These are phyloP conservation scores for Trichoderma hamatum DNA, from an alignment of 2,329 filamentous ascomycete genomes.

Conservation along the genomic window DNA sequence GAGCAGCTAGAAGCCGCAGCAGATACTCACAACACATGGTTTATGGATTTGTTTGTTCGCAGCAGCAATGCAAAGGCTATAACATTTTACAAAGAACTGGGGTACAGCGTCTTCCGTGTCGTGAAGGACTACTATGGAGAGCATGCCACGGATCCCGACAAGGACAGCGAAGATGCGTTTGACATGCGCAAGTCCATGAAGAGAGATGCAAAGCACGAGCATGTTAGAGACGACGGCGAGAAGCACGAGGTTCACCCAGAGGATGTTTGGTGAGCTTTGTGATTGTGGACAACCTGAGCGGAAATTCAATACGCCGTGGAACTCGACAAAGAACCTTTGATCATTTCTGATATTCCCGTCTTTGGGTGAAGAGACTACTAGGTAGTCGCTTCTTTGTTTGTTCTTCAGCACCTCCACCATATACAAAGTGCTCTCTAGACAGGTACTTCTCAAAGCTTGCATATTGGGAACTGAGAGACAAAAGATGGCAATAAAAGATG, in stretches of 20 bases:
- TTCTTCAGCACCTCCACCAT: background rate
- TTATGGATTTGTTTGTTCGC: slow-evolving; percentile 92
- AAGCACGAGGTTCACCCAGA: slow-evolving; percentile 75
- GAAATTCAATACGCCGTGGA: background rate
- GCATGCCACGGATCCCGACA: slow-evolving; percentile 66
- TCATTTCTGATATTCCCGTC: background rate
- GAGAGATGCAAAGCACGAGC: slow-evolving; percentile 74
- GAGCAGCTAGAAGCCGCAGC: slow-evolving; percentile 80
- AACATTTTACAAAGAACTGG: slow-evolving; percentile 84
- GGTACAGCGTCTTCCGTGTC: slow-evolving; percentile 86
- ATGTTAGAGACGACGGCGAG: slow-evolving; percentile 81
- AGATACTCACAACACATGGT: slow-evolving; percentile 84
- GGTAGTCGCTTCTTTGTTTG: background rate
- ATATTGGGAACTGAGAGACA: background rate
- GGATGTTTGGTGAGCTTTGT: slow-evolving; percentile 72
- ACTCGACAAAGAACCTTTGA: background rate
- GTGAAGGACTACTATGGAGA: slow-evolving; percentile 94
- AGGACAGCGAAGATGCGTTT: slow-evolving; percentile 79
- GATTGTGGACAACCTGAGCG: background rate
- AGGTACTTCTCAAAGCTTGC: no score
- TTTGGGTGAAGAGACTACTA: background rate
- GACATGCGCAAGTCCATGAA: slow-evolving; percentile 95
- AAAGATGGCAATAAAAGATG: background rate
- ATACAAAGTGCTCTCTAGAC: background rate
- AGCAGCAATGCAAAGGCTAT: slow-evolving; percentile 87